Conservation (phyloP, 2,329 filamentous ascomycete species). For the Fonsecaea monophora region DNA sequence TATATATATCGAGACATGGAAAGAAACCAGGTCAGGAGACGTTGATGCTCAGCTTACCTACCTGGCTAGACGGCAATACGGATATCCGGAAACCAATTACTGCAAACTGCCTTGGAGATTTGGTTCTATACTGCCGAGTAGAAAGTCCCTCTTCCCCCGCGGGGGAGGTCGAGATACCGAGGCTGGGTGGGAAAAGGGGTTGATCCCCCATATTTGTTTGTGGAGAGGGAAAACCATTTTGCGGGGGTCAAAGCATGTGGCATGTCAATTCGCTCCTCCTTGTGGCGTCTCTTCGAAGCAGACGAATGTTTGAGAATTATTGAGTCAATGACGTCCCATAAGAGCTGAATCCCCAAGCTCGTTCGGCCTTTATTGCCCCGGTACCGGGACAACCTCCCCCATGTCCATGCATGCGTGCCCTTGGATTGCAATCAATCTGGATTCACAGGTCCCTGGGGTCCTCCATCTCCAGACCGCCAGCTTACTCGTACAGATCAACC, state of each 20-base stretch:
- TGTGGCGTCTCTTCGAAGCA: background rate
- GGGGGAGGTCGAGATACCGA: slow-evolving; percentile 17
- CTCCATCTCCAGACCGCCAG: background rate
- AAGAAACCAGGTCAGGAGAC: background rate
- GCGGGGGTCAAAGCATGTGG: background rate
- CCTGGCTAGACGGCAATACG: background rate
- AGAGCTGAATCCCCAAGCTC: too few relatives aligned
- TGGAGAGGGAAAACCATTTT: background rate
- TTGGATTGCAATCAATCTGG: too few relatives aligned
- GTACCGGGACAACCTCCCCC: background rate
- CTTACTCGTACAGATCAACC: background rate
- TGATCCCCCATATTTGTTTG: slow-evolving; percentile 17
- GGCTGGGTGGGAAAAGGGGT: slow-evolving; percentile 21
- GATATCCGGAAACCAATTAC: background rate
- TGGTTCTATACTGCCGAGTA: background rate
- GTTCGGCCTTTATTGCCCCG: background rate
- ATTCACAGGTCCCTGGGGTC: background rate
- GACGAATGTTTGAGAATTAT: background rate
- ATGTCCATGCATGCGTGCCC: background rate
- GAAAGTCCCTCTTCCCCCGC: background rate
- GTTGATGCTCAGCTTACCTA: background rate
- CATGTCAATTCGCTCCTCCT: background rate
- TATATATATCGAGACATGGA: background rate
- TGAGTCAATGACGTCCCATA: too few relatives aligned
- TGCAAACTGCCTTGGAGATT: background rate